Evolutionary conservation across 2,329 filamentous ascomycete species (phyloP).

Genomic region (Dichotomopilus funicola): DNA sequence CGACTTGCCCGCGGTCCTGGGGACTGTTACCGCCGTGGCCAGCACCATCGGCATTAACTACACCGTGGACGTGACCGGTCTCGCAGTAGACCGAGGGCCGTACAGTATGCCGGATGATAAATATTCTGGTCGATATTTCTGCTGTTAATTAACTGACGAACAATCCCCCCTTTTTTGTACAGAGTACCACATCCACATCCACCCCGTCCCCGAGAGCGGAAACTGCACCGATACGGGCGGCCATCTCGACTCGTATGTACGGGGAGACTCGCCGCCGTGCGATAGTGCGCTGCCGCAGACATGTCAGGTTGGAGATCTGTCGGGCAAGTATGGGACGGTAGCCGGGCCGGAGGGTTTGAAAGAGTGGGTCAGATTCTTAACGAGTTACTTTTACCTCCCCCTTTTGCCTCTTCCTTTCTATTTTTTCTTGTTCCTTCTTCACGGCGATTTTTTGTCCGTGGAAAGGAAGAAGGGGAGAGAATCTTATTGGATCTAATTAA

Average conservation of each 20-base stretch:
- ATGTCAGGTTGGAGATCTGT: constrained; percentile 55
- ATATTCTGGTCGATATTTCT: no score
- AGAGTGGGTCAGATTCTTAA: constrained; percentile 13
- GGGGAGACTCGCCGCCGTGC: constrained; percentile 44
- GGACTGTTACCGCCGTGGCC: constrained; percentile 20
- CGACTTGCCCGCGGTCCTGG: constrained; percentile 19
- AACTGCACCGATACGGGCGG: constrained; percentile 48
- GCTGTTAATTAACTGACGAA: no score
- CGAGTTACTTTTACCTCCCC: neutral
- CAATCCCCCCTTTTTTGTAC: neutral
- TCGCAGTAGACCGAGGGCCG: constrained; percentile 20
- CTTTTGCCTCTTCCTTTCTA: neutral
- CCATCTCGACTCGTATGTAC: constrained; percentile 52
- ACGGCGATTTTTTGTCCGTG: neutral
- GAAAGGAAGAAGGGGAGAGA: no score
- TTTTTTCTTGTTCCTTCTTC: neutral
- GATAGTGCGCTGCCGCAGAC: constrained; percentile 40
- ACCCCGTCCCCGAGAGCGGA: constrained; percentile 44
- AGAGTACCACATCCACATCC: constrained; percentile 53
- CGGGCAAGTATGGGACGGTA: constrained; percentile 52
- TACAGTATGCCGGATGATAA: constrained; percentile 16
- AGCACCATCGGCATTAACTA: constrained; percentile 21
- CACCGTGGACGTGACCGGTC: constrained; percentile 20
- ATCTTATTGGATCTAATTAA: no score
- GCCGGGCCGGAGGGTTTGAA: constrained; percentile 20